Evolutionary conservation across 139 green algal species (phyloP), one percentile per base, ranked within the genome.

Genomic region (Astrephomene gubernaculifera): DNA sequence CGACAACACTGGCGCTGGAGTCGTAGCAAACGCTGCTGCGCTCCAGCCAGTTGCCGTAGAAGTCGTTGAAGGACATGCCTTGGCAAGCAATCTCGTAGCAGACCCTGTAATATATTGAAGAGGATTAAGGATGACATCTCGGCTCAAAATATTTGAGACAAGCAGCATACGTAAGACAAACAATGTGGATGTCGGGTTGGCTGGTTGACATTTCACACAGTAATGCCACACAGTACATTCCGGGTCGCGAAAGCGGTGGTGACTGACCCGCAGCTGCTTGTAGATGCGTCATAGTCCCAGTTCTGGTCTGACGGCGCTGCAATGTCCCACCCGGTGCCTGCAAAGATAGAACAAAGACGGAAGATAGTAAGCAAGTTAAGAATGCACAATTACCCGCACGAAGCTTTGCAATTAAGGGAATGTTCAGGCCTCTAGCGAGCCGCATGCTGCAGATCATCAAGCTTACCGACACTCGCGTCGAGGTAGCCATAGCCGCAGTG

Each of bases 311-410:
- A 71, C 25, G 82, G 53, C 12, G 85, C 85, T 7, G 21, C 43
- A 36, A 89, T 84, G 61, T 89, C 85, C 74, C 74, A 85, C 9
- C 84, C 84, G 17, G 74, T 85, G 10, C 83, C 81, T 80, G 70
- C 25, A 25, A n/a, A n/a, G 67, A 60, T 21, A 60, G 52, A 17
- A 60, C 52, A 21, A 17, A 60, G 52, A 60, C 17, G 52, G 52
- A 21, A 60, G 21, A 60, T 21, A 60, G 52, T 21, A 60, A 21
- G 52, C n/a, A n/a, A n/a, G n/a, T n/a, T n/a, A n/a, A n/a, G n/a
- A n/a, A n/a, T n/a, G n/a, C n/a, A n/a, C n/a, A n/a, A n/a, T n/a
- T n/a, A n/a, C n/a, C n/a, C n/a, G n/a, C n/a, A n/a, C n/a, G n/a
- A n/a, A n/a, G n/a, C n/a, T n/a, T n/a, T n/a, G n/a, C n/a, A n/a